Conservation (phyloP, 495 filamentous ascomycete species). For the Penicillium macrosclerotiorum region DNA sequence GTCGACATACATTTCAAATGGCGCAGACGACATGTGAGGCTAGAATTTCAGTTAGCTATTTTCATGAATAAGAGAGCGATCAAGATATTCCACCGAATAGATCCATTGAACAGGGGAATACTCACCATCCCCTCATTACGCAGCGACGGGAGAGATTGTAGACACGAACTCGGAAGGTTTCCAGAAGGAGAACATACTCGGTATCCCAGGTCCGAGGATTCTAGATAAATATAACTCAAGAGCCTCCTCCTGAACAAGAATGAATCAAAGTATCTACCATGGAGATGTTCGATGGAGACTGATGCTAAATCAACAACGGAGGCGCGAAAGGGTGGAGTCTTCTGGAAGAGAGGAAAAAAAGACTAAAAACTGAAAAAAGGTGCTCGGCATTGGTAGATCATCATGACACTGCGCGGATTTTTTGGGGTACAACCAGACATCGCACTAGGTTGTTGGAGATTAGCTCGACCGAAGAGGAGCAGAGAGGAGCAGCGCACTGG, state of each 20-base stretch:
- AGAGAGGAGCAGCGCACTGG: not conserved
- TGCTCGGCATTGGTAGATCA: constrained; percentile 17
- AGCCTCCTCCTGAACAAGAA: not conserved
- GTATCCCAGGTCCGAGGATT: constrained; percentile 21
- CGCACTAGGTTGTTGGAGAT: constrained; percentile 18
- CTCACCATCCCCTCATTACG: constrained; percentile 50
- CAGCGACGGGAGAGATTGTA: constrained; percentile 13
- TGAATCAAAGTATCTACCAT: constrained; percentile 3
- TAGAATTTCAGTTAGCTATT: constrained; percentile 15
- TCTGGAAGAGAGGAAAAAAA: not conserved
- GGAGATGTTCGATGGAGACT: constrained; percentile 1
- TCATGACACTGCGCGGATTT: constrained; percentile 9
- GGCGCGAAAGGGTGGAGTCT: constrained; percentile 8
- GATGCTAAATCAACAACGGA: constrained; percentile 7
- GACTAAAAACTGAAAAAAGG: not conserved
- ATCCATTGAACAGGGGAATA: not conserved
- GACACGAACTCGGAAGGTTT: constrained; percentile 20
- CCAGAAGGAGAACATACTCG: constrained; percentile 25
- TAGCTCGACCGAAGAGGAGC: constrained; percentile 11
- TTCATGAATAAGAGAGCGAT: no score
- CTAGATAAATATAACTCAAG: constrained; percentile 16
- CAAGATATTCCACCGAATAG: no score
- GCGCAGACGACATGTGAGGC: constrained; percentile 47
- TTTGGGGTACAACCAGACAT: constrained; percentile 16
- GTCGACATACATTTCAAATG: constrained; percentile 42